These are phyloP conservation scores for Dactylellina haptotyla DNA, from an alignment of 2,329 filamentous ascomycete genomes.

Conservation along the genomic window DNA sequence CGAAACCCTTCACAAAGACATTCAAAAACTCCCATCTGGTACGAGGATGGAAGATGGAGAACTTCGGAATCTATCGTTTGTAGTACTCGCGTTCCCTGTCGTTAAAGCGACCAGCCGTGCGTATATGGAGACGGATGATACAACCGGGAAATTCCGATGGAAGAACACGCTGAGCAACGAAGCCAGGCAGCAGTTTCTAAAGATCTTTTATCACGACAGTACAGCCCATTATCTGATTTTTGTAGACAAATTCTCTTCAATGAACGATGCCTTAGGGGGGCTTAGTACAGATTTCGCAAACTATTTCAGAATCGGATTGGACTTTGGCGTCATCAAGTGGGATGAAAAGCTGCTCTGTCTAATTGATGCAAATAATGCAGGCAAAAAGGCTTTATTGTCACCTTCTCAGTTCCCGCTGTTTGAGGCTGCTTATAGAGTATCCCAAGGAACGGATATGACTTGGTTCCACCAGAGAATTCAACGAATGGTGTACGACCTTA, in stretches of 20 bases:
- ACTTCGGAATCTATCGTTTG: not conserved
- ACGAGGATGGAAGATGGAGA: not conserved
- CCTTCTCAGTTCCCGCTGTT: constrained; percentile 15
- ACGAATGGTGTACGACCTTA: constrained; percentile 31
- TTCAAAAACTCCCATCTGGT: no score
- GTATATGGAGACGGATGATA: constrained; percentile 22
- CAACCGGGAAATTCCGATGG: constrained; percentile 21
- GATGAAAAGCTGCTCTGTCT: constrained; percentile 19
- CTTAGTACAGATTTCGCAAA: not conserved
- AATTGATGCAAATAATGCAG: not conserved
- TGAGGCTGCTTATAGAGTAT: constrained; percentile 32
- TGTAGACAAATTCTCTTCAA: not conserved
- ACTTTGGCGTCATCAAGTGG: constrained; percentile 39
- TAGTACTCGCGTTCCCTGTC: constrained; percentile 3
- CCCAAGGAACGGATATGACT: constrained; percentile 25
- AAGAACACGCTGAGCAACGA: constrained; percentile 3
- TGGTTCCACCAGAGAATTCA: constrained; percentile 39
- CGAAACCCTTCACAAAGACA: no score
- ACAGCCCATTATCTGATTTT: not conserved
- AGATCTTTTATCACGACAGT: constrained; percentile 12
- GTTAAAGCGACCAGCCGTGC: constrained; percentile 3
- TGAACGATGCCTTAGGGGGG: not conserved
- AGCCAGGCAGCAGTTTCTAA: constrained; percentile 9
- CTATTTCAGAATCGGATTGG: constrained; percentile 36
- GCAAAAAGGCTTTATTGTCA: not conserved